Evolutionary conservation across 2,329 filamentous ascomycete species (phyloP).

Genomic region (Didymella segeticola): DNA sequence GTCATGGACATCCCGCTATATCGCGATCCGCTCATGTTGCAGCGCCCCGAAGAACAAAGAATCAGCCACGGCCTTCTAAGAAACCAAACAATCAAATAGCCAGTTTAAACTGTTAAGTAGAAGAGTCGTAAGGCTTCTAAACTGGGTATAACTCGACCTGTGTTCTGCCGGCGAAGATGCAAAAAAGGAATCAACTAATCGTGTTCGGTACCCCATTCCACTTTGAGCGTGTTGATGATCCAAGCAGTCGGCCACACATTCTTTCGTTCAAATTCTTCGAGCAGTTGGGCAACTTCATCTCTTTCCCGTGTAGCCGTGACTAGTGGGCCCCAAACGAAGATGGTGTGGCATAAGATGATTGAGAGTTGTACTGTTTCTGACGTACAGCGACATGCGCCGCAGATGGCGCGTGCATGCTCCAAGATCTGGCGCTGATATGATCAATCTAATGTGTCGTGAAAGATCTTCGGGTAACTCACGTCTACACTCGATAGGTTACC

Average conservation of each 20-base stretch:
- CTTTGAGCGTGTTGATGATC: slow-evolving; percentile 37
- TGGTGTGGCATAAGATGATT: slow-evolving; percentile 36
- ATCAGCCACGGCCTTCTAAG: too few species aligned
- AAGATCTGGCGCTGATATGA: slow-evolving; percentile 27
- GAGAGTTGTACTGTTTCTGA: slow-evolving; percentile 31
- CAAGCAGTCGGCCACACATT: slow-evolving; percentile 42
- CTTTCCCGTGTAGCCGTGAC: slow-evolving; percentile 27
- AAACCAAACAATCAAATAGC: too few species aligned
- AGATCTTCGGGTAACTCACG: slow-evolving; percentile 18
- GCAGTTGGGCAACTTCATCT: slow-evolving; percentile 30
- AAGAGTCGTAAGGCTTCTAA: too few species aligned
- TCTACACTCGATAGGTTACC: slow-evolving; percentile 27
- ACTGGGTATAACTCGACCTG: neutral
- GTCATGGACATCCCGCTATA: too few species aligned
- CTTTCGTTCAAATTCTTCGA: slow-evolving; percentile 29
- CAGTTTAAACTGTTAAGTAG: too few species aligned
- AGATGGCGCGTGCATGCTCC: slow-evolving; percentile 36
- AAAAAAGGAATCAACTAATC: neutral
- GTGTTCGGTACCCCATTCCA: slow-evolving; percentile 32
- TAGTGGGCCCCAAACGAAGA: slow-evolving; percentile 39
- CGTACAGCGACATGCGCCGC: slow-evolving; percentile 35
- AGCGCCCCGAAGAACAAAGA: too few species aligned
- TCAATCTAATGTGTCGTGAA: slow-evolving; percentile 2
- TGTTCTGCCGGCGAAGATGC: neutral
- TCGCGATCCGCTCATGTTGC: too few species aligned